Conservation (phyloP, 2,329 filamentous ascomycete genomes). For the Pestalotiopsis sp. region DNA sequence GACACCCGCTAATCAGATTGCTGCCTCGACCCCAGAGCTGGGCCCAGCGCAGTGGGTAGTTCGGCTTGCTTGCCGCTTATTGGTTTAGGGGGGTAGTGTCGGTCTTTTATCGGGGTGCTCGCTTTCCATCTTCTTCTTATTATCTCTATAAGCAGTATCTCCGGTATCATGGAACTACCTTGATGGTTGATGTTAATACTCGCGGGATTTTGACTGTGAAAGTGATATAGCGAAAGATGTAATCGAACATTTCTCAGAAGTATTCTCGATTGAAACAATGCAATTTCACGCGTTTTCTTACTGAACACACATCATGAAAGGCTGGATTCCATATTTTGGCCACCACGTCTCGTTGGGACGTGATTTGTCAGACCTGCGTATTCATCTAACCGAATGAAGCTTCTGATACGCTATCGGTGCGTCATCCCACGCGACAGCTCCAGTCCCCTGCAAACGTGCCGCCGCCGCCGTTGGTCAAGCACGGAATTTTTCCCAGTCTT, state of each 20-base stretch:
- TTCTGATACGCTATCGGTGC: conserved; percentile 10
- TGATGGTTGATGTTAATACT: background rate
- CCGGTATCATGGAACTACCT: background rate
- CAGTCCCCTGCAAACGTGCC: background rate
- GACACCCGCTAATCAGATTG: background rate
- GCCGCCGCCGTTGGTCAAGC: background rate
- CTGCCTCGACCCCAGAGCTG: background rate
- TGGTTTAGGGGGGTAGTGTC: background rate
- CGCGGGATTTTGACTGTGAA: no score
- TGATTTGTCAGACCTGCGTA: background rate
- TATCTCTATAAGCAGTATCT: background rate
- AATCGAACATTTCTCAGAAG: no score
- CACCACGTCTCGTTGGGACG: background rate
- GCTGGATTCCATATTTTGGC: background rate
- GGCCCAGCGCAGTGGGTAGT: conserved; percentile 1
- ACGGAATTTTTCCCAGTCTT: conserved; percentile 9
- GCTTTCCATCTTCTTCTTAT: background rate
- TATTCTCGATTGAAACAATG: no score
- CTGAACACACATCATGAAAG: no score
- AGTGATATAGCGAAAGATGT: no score
- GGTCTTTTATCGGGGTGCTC: background rate
- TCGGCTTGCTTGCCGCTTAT: background rate
- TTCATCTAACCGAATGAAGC: conserved; percentile 7
- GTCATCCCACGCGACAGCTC: conserved; percentile 9
- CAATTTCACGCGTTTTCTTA: no score